These are phyloP conservation scores for Triglochin maritima DNA, from an alignment of 106 monocot species.

Conservation along the genomic window DNA sequence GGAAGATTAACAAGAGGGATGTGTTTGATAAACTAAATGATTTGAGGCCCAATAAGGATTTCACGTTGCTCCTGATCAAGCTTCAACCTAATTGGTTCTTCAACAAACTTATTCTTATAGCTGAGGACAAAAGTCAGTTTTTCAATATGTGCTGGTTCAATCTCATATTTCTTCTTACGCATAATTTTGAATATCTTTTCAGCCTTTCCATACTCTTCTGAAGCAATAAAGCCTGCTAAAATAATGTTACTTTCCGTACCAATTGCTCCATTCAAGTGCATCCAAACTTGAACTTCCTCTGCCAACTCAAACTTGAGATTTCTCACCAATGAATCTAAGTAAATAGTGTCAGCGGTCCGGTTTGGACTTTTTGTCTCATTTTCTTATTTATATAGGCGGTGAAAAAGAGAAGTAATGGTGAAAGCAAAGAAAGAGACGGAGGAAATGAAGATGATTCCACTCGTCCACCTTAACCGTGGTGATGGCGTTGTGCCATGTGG, in stretches of 20 bases:
- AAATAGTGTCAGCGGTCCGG: conserved; percentile 44
- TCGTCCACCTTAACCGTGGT: too few relatives aligned
- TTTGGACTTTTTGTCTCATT: conserved; percentile 26
- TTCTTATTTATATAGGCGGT: too few relatives aligned
- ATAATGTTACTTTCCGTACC: conserved; percentile 61
- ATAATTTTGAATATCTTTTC: conserved; percentile 67
- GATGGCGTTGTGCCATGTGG: too few relatives aligned
- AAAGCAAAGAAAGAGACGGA: too few relatives aligned
- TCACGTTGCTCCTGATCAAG: conserved; percentile 82
- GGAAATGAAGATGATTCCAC: too few relatives aligned
- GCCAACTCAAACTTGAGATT: conserved; percentile 47
- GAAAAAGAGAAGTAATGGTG: too few relatives aligned
- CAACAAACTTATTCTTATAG: conserved; percentile 44
- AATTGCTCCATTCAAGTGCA: conserved; percentile 45
- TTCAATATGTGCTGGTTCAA: conserved; percentile 36
- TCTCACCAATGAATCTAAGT: conserved; percentile 62
- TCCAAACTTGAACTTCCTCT: conserved; percentile 73
- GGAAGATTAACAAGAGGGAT: too few relatives aligned
- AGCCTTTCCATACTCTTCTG: conserved; percentile 47
- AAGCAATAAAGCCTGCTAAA: conserved; percentile 52
- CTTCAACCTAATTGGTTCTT: conserved; percentile 50
- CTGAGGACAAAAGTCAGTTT: conserved; percentile 42
- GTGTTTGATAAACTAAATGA: too few relatives aligned
- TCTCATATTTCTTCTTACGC: conserved; percentile 72
- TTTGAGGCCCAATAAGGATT: conserved; percentile 49